Evolutionary conservation across 2,329 filamentous ascomycete genomes (phyloP), one percentile per base, ranked within the genome.

Genomic region (Juglanconis juglandina): DNA sequence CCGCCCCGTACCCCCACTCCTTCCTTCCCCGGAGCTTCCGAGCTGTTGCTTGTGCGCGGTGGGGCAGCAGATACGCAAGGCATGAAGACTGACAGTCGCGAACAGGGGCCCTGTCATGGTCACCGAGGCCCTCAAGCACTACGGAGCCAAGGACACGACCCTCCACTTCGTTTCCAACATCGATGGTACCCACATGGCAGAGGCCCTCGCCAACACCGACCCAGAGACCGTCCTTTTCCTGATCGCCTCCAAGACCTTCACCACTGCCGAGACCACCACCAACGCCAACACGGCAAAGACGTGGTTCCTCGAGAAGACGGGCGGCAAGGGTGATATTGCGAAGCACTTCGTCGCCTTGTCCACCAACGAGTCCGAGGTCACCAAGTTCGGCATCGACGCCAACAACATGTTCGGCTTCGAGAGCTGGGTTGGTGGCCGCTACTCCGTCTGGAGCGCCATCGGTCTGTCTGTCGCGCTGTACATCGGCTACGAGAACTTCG

Each of bases 401-500:
- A 94, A 94, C 85, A 99, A 98, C 85, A 99, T 99, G 95, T 99
- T 99, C 73, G 93, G 92, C 70, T 99, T 99, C 75, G 93, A 94
- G 78, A 96, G 91, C 78, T 99, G 95, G 95, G 94, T 98, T 56
- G 95, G 95, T 75, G 95, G 95, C 60, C 90, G 95, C 63, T 99
- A 99, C 86, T 96, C 92, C 63, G 95, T 99, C 67, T 99, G 95
- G 95, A 96, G 92, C 68, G 95, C 95, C 75, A 99, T 99, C 72
- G 95, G 95, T 68, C 82, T 99, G 64, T 96, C 92, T 65, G 93
- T 99, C 60, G 89, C 89, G 68, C 84, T 99, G 67, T 96, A 97
- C 82, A 90, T 99, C 74, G 95, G 95, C 73, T 99, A 84, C 76
- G 93, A 98, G 75, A 97, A 97, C 85, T 99, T 98, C 83, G 87